Percentiles rank a stretch among this genome's conserved stretches.
Conservation (phyloP, 129 eudicot species). For the Calendula officinalis region DNA sequence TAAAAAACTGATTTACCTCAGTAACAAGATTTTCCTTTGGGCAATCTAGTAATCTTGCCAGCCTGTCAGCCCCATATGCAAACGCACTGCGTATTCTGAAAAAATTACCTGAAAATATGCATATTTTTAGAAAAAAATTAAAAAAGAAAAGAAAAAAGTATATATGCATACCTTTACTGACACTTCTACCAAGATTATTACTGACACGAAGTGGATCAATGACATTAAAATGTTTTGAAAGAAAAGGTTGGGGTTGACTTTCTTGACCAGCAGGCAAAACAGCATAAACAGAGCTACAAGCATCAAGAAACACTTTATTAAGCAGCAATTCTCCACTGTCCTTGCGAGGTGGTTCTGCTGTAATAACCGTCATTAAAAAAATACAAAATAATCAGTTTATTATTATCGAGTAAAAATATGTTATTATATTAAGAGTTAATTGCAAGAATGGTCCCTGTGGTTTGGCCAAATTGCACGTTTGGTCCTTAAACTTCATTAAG, state of each 20-base stretch:
- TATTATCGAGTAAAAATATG: background rate
- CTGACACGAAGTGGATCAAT: slow-evolving; percentile 87
- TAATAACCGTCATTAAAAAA: slow-evolving; percentile 24
- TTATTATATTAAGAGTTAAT: too few species aligned
- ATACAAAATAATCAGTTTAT: background rate
- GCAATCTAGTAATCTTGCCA: slow-evolving; percentile 69
- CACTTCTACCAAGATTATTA: slow-evolving; percentile 98
- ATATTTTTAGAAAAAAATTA: background rate
- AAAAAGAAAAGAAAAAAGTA: background rate
- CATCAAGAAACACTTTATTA: slow-evolving; percentile 78
- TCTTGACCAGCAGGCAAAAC: slow-evolving; percentile 83
- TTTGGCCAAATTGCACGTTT: too few species aligned
- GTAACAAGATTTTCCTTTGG: slow-evolving; percentile 53
- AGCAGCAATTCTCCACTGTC: slow-evolving; percentile 84
- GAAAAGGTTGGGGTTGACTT: slow-evolving; percentile 76
- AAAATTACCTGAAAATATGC: slow-evolving; percentile 54
- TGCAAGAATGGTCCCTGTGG: too few species aligned
- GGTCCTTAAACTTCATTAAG: too few species aligned
- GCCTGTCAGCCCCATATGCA: slow-evolving; percentile 64
- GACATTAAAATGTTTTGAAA: slow-evolving; percentile 81
- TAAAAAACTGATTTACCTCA: slow-evolving; percentile 70
- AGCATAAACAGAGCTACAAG: slow-evolving; percentile 83
- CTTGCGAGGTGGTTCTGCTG: slow-evolving; percentile 92
- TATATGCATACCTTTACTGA: slow-evolving; percentile 71
- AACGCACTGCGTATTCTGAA: slow-evolving; percentile 86